These are phyloP conservation scores for Sherardia arvensis DNA, from an alignment of 257 asterid genomes.

Conservation along the genomic window DNA sequence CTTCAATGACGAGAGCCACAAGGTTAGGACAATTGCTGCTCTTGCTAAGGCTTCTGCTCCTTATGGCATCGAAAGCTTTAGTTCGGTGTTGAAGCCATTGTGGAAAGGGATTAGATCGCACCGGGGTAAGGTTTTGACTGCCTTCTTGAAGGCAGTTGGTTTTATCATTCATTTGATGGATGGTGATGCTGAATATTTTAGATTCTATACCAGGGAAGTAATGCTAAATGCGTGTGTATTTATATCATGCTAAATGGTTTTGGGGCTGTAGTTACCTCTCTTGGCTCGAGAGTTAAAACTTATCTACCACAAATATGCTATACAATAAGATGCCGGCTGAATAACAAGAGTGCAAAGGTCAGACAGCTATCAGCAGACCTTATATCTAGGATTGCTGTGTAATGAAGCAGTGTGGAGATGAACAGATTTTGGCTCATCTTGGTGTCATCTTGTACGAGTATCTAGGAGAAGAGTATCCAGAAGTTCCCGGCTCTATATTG, in stretches of 20 bases:
- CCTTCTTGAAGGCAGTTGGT: conserved; percentile 84
- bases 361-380: conserved; percentile 87
- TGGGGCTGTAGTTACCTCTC: conserved; percentile 87
- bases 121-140: conserved; percentile 91
- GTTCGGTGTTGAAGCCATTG: conserved; percentile 80
- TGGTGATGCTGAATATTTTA: conserved; percentile 76
- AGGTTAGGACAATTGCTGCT: conserved; percentile 86
- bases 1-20: conserved; percentile 91
- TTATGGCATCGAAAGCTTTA: conserved; percentile 86
- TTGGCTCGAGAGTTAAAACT: conserved; percentile 77
- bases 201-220: conserved; percentile 86
- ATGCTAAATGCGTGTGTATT: no score
- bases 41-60: conserved; percentile 98
- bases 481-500: conserved; percentile 76
- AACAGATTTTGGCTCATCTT: conserved; percentile 83
- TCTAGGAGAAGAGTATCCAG: conserved; percentile 85
- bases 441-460: conserved; percentile 77
- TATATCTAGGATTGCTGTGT: conserved; percentile 81
- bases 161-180: conserved; percentile 93
- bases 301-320: conserved; percentile 93
- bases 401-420: conserved; percentile 85
- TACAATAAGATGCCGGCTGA: conserved; percentile 79
- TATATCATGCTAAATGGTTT: conserved; percentile 93
- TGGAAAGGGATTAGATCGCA: conserved; percentile 92
- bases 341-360: conserved; percentile 87